Evolutionary conservation across 352 stramenopile species (phyloP).

Genomic region (Phytophthora lateralis): DNA sequence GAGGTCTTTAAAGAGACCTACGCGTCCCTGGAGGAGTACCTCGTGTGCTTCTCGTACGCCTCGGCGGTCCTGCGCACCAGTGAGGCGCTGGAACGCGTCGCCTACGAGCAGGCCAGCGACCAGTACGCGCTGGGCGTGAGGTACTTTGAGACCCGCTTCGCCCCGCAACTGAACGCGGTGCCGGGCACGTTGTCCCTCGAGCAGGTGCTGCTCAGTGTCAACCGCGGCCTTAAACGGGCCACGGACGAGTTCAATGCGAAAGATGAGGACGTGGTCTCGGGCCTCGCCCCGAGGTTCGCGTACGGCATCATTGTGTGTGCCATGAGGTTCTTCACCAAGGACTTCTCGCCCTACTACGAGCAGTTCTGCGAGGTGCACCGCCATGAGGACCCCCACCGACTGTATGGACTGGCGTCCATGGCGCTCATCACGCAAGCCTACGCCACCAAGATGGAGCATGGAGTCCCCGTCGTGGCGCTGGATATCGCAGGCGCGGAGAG

Average conservation of each 20-base stretch:
- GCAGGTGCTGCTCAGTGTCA: conserved; percentile 72
- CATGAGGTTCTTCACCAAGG: conserved; percentile 88
- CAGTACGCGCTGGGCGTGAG: conserved; percentile 78
- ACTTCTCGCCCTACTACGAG: conserved; percentile 84
- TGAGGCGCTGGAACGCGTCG: conserved; percentile 77
- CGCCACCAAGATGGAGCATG: conserved; percentile 63
- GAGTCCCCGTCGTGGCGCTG: conserved; percentile 85
- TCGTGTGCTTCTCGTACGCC: conserved; percentile 84
- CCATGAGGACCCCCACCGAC: conserved; percentile 67
- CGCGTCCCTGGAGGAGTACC: conserved; percentile 81
- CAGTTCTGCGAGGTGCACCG: conserved; percentile 85
- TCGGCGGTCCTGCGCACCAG: conserved; percentile 65
- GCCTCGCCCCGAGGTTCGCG: conserved; percentile 64
- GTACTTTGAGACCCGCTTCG: conserved; percentile 90
- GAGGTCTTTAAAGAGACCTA: conserved; percentile 87
- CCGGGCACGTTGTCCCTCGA: conserved; percentile 69
- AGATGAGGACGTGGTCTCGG: conserved; percentile 53
- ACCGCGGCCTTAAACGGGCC: conserved; percentile 64
- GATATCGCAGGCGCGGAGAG: conserved; percentile 85
- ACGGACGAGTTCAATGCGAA: conserved; percentile 69
- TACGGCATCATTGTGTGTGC: conserved; percentile 91
- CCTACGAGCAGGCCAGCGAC: conserved; percentile 87
- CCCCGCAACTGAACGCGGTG: conserved; percentile 78
- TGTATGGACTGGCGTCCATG: conserved; percentile 85
- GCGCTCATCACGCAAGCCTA: conserved; percentile 83